Base-by-base conservation (phyloP, 192 early-diverging fungal genomes). In the Geosiphon pyriformis region DNA sequence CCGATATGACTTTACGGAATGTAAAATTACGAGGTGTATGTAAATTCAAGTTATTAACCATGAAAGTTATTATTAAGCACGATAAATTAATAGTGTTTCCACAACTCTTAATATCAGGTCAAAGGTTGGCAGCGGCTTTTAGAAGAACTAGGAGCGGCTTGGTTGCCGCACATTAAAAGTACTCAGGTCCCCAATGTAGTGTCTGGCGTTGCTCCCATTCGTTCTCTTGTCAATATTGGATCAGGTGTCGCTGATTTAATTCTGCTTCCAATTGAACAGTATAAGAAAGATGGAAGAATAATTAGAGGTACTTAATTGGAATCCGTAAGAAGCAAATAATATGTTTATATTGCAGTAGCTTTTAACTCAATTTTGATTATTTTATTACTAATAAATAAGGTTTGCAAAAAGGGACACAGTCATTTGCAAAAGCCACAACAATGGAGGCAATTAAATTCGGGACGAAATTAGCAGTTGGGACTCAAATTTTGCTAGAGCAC, bases 91-190 rank as follows among this genome's bases (percentile, higher is more conserved):
- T 25, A 33, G 2, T 35, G 32, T 46, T 10, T 27, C 22, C 0
- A 17, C 31, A 46, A 22, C 6, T 46, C 6, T 22, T 29, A 47
- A n/a, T 50, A 59, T 29, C 33, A 60, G 30, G 85, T 94, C 30
- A 85, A 84, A 20, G 93, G 95, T 1, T 72, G 84, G 29, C 58
- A 74, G 3, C 81, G 84, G 68, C 68, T 95, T 27, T 69, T 87
- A n/a, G 82, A 87, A 30, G 81, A 76, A 23, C 72, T 96, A 22
- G 70, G 85, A 1, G 69, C 78, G 0, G 78, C 85, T 59, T 98
- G 96, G 96, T 74, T 97, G 12, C 94, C 93, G 11, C 94, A 98
- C 64, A 91, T 98, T 34, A 82, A 83, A n/a, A 87, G 85, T 55
- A 96, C 93, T 12, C 95, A 97, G 68, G 82, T 95, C 1, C 91